Conservation (phyloP, 768 basidiomycete species). For the Naganishia friedmannii region DNA sequence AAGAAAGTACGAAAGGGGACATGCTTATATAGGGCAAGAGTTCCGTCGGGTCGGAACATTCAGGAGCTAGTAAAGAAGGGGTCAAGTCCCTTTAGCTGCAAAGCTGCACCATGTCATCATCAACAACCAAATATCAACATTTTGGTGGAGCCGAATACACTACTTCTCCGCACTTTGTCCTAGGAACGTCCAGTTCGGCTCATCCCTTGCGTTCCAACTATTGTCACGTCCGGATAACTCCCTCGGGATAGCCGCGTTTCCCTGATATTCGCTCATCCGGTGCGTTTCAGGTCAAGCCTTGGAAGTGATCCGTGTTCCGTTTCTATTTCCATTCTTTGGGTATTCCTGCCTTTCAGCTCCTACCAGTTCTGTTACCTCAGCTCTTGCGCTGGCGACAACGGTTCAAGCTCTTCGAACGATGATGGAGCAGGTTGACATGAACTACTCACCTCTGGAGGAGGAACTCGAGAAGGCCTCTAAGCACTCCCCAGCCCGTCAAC, state of each 20-base stretch:
- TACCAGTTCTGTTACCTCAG: too few species aligned
- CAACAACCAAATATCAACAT: not conserved
- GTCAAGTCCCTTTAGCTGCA: not conserved
- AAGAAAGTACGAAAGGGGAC: too few species aligned
- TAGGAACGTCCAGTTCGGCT: not conserved
- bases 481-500: too few species aligned
- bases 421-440: too few species aligned
- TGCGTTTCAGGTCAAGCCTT: conserved; percentile 11
- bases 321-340: not conserved
- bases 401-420: too few species aligned
- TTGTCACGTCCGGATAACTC: not conserved
- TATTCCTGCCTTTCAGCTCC: too few species aligned
- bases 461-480: too few species aligned
- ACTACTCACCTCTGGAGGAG: too few species aligned
- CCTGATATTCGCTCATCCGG: not conserved
- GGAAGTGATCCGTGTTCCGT: not conserved
- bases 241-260: not conserved
- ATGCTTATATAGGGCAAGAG: too few species aligned
- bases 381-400: too few species aligned
- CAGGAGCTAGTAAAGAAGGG: not conserved
- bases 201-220: not conserved
- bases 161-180: not conserved
- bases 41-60: not conserved
- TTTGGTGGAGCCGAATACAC: not conserved
- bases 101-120: not conserved